phyloP scores from a whole-genome alignment of 768 basidiomycete genomes.

The Boletales sp. region DNA sequence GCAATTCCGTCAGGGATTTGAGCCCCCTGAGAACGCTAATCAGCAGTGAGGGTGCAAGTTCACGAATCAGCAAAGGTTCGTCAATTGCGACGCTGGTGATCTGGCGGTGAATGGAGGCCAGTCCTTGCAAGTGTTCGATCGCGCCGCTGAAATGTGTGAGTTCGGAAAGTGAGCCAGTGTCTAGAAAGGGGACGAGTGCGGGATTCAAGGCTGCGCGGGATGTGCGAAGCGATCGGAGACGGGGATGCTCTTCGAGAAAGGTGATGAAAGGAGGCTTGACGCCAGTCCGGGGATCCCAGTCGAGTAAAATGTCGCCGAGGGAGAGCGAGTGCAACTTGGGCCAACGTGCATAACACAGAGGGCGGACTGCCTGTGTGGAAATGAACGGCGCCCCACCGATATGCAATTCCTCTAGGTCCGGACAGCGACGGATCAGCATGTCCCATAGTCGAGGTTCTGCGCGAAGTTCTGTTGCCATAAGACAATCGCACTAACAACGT shows the following conservation, averaged over 20 bases:
- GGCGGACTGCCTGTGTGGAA: conserved; percentile 45
- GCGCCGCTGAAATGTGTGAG: conserved; percentile 65
- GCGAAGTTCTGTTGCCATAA: conserved; percentile 18
- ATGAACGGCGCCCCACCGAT: conserved; percentile 35
- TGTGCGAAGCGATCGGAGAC: conserved; percentile 46
- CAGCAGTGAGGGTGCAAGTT: conserved; percentile 60
- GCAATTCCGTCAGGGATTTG: conserved; percentile 53
- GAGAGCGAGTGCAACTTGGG: conserved; percentile 56
- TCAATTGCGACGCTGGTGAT: conserved; percentile 59
- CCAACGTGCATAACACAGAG: conserved; percentile 62
- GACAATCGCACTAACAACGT: not conserved
- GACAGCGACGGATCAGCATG: conserved; percentile 65
- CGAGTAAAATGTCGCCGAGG: conserved; percentile 64
- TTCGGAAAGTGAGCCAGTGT: conserved; percentile 41
- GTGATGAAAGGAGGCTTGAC: conserved; percentile 57
- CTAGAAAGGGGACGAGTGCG: conserved; percentile 48
- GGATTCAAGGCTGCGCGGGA: conserved; percentile 55
- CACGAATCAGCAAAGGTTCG: conserved; percentile 64
- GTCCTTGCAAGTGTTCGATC: conserved; percentile 60
- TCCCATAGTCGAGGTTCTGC: conserved; percentile 48
- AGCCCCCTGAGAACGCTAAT: conserved; percentile 57
- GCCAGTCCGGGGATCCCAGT: conserved; percentile 42
- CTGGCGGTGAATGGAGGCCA: conserved; percentile 44
- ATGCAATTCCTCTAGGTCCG: conserved; percentile 60
- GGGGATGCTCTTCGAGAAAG: conserved; percentile 66